Evolutionary conservation across 495 filamentous ascomycete species (phyloP).

Genomic region (Penicillium canescens): DNA sequence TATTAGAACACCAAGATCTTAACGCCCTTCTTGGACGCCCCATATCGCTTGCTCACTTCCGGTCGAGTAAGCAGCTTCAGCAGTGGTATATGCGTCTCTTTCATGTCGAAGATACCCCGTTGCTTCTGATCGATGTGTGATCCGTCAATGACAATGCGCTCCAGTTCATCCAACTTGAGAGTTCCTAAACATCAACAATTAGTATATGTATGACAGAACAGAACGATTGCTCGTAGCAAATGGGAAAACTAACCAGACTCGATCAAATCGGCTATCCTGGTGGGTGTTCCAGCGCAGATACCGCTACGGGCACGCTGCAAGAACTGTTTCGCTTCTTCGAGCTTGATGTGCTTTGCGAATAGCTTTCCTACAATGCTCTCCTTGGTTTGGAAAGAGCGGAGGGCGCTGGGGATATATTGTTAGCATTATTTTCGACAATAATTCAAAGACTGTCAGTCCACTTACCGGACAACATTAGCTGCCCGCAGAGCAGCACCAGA

Average conservation of each 20-base stretch:
- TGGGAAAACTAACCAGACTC: conserved; percentile 62
- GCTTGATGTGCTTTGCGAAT: conserved; percentile 97
- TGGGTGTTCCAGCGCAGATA: conserved; percentile 87
- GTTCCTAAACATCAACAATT: conserved; percentile 51
- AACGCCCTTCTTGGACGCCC: conserved; percentile 33
- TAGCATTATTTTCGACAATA: conserved; percentile 1
- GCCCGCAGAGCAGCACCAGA: conserved; percentile 78
- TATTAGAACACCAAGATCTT: conserved; percentile 44
- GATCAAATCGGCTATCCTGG: conserved; percentile 76
- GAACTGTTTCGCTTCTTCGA: conserved; percentile 80
- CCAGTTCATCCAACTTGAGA: conserved; percentile 64
- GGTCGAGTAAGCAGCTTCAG: conserved; percentile 63
- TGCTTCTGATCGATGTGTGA: conserved; percentile 93
- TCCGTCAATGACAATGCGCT: conserved; percentile 82
- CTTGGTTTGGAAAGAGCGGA: conserved; percentile 78
- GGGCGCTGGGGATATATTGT: conserved; percentile 46
- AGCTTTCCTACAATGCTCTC: conserved; percentile 79
- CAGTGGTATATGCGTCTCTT: conserved; percentile 78
- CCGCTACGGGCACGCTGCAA: conserved; percentile 65
- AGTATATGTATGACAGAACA: not conserved
- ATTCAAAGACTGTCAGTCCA: not conserved
- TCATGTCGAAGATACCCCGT: conserved; percentile 88
- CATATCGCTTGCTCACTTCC: conserved; percentile 71
- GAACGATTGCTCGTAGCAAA: not conserved
- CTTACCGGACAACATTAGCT: conserved; percentile 72